Base-by-base conservation (phyloP, 2,329 filamentous ascomycete genomes). In the Penicillium sp. region DNA sequence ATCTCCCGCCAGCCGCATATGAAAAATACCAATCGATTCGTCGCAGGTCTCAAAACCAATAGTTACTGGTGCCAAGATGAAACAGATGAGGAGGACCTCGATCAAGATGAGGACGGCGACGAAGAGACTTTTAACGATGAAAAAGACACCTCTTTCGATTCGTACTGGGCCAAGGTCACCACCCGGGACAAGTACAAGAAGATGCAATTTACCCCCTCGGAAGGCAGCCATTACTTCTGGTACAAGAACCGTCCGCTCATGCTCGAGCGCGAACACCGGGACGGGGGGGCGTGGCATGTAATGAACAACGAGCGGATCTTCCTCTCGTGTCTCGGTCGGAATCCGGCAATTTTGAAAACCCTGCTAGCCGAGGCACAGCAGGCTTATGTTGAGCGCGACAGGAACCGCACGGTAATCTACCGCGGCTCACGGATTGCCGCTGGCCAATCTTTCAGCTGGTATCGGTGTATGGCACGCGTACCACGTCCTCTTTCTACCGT, bases 211-310 rank as follows among this genome's bases (percentile, higher is more conserved):
- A 90, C 87, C 0, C 88, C 88, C 0, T 83, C 84, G 0, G 84
- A 86, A 55, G 88, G 88, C 8, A 82, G 75, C 4, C 86, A 90
- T 69, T 84, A 82, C 66, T 91, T 91, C 72, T 87, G 84, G 81
- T 90, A 86, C 71, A 81, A 79, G 46, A 78, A 82, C 7, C 78
- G 78, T 6, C 72, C 85, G 1, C 75, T 91, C 56, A 66, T 64
- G 39, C 64, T 75, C 5, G 63, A 68, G 33, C 68, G 66, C 31
- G 56, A 70, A 15, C 64, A 72, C 7, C 64, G 67, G 39, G 60
- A 64, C 19, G 55, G 55, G 1, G 60, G 25, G 7, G 31, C 53
- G 21, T 53, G 62, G 1, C 67, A 58, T 55, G 55, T 63, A 10
- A 50, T 67, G 27, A 64, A 66, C 11, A 63, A 65, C 19, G 74